Evolutionary conservation across 352 stramenopile species (phyloP), one percentile per base, ranked within the genome.

Genomic region (Globisporangium middletonii): DNA sequence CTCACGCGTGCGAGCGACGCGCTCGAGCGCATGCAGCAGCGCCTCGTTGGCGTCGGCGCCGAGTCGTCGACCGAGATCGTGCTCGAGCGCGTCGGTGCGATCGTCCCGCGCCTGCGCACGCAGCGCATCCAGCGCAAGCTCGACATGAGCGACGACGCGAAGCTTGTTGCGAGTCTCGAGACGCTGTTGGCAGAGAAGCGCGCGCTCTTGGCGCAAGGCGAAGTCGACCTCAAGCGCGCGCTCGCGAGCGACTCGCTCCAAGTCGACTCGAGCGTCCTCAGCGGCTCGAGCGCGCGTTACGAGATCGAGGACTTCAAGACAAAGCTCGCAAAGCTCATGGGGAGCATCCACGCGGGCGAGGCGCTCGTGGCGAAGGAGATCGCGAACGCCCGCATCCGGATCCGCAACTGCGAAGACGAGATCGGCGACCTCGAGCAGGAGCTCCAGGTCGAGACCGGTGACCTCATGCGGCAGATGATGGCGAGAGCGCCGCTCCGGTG

Each of bases 291-390:
- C 19, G 80, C 72, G 5, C 79, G 80, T 3, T 93, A 88, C 51
- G 81, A 90, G 28, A 70, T 89, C 16, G 79, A 86, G 3, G 72
- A 87, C 46, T 93, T 91, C 67, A 89, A 87, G 55, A 68, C 73
- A n/a, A 90, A 89, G 50, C 68, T 91, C 1, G 73, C 67, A 0
- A 86, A 88, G 53, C 59, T 91, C 2, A 84, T 91, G 73, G 78
- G 78, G 5, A 69, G 65, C 8, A 64, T 93, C 15, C 83, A 78
- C 41, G 73, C 62, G 19, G 75, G 78, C 7, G 75, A 87, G 49
- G 77, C 81, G 27, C 67, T 74, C 41, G 77, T 91, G 19, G 47
- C 57, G 5, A 80, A 73, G 50, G 83, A 90, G 33, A 85, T 87
- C 15, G 47, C 59, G 11, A 93, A 90, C 28, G 69, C 74, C 0